A percentile compares a stretch with the other conserved stretches of the same genome.
phyloP scores from a whole-genome alignment of 768 basidiomycete genomes.

The Hydnum rufescens region DNA sequence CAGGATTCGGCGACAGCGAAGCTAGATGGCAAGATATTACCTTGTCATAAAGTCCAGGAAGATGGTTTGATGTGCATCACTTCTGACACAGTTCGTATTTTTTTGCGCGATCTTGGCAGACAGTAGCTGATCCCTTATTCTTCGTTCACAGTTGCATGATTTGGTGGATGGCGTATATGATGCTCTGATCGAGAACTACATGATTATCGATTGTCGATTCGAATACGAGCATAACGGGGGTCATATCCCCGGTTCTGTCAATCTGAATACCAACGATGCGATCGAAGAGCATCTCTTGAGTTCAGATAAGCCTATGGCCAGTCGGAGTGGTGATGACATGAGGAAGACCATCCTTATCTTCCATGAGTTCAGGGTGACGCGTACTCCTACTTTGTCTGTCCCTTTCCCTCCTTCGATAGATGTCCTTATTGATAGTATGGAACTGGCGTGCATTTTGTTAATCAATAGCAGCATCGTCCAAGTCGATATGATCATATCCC shows the following conservation, averaged over 20 bases:
- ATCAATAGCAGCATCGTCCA: too few relatives aligned
- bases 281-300: conserved; percentile 71
- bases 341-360: conserved; percentile 80
- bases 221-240: conserved; percentile 92
- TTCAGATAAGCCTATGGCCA: conserved; percentile 1
- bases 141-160: too few relatives aligned
- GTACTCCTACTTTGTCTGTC: conserved; percentile 87
- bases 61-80: conserved; percentile 90
- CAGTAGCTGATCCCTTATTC: too few relatives aligned
- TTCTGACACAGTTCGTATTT: conserved; percentile 37
- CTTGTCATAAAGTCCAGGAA: conserved; percentile 83
- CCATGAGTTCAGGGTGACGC: conserved; percentile 90
- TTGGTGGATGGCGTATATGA: too few relatives aligned
- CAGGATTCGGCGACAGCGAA: conserved; percentile 87
- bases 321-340: conserved; percentile 16
- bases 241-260: conserved; percentile 79
- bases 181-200: too few relatives aligned
- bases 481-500: conserved; percentile 88
- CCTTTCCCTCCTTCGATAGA: neutral
- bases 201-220: conserved; percentile 91
- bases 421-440: too few relatives aligned
- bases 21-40: conserved; percentile 80
- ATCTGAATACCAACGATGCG: conserved; percentile 61
- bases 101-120: too few relatives aligned
- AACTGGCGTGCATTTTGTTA: too few relatives aligned